Conservation (phyloP, 495 filamentous ascomycete species). For the Evansstolkia leycettana region DNA sequence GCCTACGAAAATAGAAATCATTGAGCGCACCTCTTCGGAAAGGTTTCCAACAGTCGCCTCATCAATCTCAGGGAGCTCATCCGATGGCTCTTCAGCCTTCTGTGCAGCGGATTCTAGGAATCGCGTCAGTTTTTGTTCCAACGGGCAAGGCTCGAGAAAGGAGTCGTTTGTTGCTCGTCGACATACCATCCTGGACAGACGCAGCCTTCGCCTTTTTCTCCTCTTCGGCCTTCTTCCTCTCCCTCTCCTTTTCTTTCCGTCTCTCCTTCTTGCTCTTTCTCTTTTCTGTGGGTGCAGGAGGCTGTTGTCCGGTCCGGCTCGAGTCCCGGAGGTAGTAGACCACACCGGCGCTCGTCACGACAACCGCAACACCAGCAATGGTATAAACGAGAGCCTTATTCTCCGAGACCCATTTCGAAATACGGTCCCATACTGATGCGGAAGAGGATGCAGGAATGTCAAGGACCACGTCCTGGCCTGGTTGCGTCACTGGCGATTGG, state of each 20-base stretch:
- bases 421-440: constrained; percentile 73
- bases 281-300: constrained; percentile 20
- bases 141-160: background rate
- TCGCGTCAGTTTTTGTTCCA: constrained; percentile 13
- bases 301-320: constrained; percentile 15
- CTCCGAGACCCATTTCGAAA: constrained; percentile 87
- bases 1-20: no score
- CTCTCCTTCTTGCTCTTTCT: constrained; percentile 55
- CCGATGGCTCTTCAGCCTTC: constrained; percentile 50
- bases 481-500: constrained; percentile 26
- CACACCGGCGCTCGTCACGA: constrained; percentile 78
- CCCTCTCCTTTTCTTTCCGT: constrained; percentile 33
- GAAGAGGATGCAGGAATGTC: constrained; percentile 38
- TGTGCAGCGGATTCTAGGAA: constrained; percentile 28
- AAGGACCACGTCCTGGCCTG: constrained; percentile 32
- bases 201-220: constrained; percentile 45
- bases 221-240: constrained; percentile 58
- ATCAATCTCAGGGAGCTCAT: constrained; percentile 76
- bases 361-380: constrained; percentile 83
- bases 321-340: constrained; percentile 70
- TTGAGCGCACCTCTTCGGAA: constrained; percentile 47
- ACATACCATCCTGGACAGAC: constrained; percentile 31
- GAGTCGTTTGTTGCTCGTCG: background rate
- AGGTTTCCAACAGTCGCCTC: constrained; percentile 61
- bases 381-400: constrained; percentile 94